These are phyloP conservation scores for Phytophthora palmivora DNA, from an alignment of 352 stramenopile genomes.

Conservation along the genomic window DNA sequence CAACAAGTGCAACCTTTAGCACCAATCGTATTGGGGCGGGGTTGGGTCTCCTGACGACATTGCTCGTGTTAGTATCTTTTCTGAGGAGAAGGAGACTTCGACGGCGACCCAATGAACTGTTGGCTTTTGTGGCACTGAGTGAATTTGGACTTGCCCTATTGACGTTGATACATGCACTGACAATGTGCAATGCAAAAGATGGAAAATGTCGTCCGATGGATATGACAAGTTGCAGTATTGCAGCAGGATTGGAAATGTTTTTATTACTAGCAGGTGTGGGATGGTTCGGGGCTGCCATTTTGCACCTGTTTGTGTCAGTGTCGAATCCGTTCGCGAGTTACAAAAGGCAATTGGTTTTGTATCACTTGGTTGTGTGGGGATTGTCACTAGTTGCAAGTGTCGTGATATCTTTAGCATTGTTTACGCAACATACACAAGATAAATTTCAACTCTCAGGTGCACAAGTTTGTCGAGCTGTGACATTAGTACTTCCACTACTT, in stretches of 20 bases:
- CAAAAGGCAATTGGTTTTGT: slow-evolving; percentile 63
- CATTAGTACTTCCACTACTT: slow-evolving; percentile 56
- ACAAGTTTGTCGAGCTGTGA: slow-evolving; percentile 66
- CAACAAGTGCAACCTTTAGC: slow-evolving; percentile 45
- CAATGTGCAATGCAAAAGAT: slow-evolving; percentile 46
- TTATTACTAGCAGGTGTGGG: slow-evolving; percentile 63
- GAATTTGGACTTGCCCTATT: slow-evolving; percentile 60
- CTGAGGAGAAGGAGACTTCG: slow-evolving; percentile 40
- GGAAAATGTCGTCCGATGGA: slow-evolving; percentile 47
- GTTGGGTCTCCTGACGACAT: slow-evolving; percentile 60
- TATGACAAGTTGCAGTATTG: slow-evolving; percentile 44
- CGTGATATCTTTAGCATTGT: slow-evolving; percentile 50
- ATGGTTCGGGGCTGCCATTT: slow-evolving; percentile 76
- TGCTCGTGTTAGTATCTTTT: slow-evolving; percentile 65
- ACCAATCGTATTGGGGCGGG: slow-evolving; percentile 54
- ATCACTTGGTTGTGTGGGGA: slow-evolving; percentile 62
- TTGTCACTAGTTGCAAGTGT: slow-evolving; percentile 52
- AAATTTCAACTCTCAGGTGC: slow-evolving; percentile 51
- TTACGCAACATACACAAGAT: slow-evolving; percentile 41
- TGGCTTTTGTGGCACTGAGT: slow-evolving; percentile 69
- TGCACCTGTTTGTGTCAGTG: slow-evolving; percentile 73
- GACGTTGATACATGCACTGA: slow-evolving; percentile 52
- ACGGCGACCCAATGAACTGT: slow-evolving; percentile 67
- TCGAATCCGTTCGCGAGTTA: slow-evolving; percentile 83
- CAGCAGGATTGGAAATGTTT: slow-evolving; percentile 65